phyloP scores from a whole-genome alignment of 2,329 filamentous ascomycete genomes.

The Amesomyces nigricolor region DNA sequence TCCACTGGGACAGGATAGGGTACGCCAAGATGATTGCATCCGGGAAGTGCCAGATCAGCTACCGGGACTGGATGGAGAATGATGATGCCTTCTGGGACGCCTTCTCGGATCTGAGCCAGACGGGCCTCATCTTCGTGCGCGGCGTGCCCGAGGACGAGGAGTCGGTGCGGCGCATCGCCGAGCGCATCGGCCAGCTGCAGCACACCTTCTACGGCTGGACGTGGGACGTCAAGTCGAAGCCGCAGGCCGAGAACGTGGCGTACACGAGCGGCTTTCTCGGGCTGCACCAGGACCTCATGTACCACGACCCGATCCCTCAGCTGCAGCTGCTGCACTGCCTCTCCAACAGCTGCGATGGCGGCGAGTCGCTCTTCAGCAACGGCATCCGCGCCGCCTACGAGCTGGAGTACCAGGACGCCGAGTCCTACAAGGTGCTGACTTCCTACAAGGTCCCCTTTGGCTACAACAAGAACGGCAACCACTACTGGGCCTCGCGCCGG shows the following conservation, averaged over 20 bases:
- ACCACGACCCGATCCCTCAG: slow-evolving; percentile 71
- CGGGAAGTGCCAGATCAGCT: slow-evolving; percentile 54
- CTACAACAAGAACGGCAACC: slow-evolving; percentile 60
- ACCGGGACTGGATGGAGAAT: slow-evolving; percentile 62
- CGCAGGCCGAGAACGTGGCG: slow-evolving; percentile 82
- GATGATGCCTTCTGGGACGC: slow-evolving; percentile 54
- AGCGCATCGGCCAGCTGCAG: slow-evolving; percentile 69
- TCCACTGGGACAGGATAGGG: slow-evolving; percentile 38
- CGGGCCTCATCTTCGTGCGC: slow-evolving; percentile 72
- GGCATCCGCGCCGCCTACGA: slow-evolving; percentile 54
- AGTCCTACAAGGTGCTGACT: slow-evolving; percentile 55
- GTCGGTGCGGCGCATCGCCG: slow-evolving; percentile 62
- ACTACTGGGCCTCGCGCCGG: slow-evolving; percentile 53
- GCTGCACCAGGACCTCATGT: slow-evolving; percentile 90
- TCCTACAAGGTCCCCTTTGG: slow-evolving; percentile 58
- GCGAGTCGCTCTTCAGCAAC: slow-evolving; percentile 83
- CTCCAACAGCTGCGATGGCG: slow-evolving; percentile 70
- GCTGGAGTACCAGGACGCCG: slow-evolving; percentile 34
- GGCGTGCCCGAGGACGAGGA: slow-evolving; percentile 64
- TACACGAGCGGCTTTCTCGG: slow-evolving; percentile 78
- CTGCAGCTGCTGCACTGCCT: slow-evolving; percentile 89
- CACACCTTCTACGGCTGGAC: slow-evolving; percentile 88
- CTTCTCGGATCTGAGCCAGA: slow-evolving; percentile 55
- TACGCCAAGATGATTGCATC: slow-evolving; percentile 39
- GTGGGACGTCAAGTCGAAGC: slow-evolving; percentile 82